These are phyloP conservation scores for Aspergillus sp. DNA, from an alignment of 2,329 filamentous ascomycete species.

Conservation along the genomic window DNA sequence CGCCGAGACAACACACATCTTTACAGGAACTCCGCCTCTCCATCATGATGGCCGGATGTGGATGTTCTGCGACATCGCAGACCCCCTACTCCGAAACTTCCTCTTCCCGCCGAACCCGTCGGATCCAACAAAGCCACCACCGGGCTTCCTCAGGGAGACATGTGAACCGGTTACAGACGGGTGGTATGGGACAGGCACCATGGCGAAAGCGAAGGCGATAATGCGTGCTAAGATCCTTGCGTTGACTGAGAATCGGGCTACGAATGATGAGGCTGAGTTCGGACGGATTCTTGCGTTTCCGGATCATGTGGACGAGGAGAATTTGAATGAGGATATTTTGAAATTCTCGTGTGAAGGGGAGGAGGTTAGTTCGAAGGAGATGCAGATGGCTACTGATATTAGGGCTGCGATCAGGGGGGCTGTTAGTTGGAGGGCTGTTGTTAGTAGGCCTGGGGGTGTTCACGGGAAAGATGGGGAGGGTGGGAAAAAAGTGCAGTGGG, in stretches of 20 bases:
- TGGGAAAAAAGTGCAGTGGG: slow-evolving; percentile 13
- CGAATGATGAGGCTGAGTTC: slow-evolving; percentile 29
- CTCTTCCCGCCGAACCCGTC: slow-evolving; percentile 54
- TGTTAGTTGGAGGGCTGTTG: slow-evolving; percentile 20
- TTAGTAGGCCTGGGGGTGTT: slow-evolving; percentile 1
- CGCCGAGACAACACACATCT: slow-evolving; percentile 54
- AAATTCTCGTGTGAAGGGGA: slow-evolving; percentile 22
- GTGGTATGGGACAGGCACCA: slow-evolving; percentile 76
- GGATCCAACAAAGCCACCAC: slow-evolving; percentile 11
- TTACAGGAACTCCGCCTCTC: slow-evolving; percentile 66
- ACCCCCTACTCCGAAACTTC: slow-evolving; percentile 63
- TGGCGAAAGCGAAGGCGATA: slow-evolving; percentile 75
- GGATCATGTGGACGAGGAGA: slow-evolving; percentile 21
- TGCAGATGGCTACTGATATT: slow-evolving; percentile 30
- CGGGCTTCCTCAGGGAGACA: slow-evolving; percentile 48
- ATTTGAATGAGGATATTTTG: slow-evolving; percentile 9
- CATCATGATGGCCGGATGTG: slow-evolving; percentile 80
- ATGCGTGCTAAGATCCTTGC: slow-evolving; percentile 80
- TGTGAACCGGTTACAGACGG: slow-evolving; percentile 62
- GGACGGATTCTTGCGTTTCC: slow-evolving; percentile 32
- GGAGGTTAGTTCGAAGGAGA: slow-evolving; percentile 14
- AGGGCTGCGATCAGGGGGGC: slow-evolving; percentile 27
- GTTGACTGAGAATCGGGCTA: slow-evolving; percentile 42
- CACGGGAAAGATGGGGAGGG: slow-evolving; percentile 2
- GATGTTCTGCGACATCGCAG: slow-evolving; percentile 88